Base-by-base conservation (phyloP, 371 early-diverging fungal genomes). In the Circinella minor region DNA sequence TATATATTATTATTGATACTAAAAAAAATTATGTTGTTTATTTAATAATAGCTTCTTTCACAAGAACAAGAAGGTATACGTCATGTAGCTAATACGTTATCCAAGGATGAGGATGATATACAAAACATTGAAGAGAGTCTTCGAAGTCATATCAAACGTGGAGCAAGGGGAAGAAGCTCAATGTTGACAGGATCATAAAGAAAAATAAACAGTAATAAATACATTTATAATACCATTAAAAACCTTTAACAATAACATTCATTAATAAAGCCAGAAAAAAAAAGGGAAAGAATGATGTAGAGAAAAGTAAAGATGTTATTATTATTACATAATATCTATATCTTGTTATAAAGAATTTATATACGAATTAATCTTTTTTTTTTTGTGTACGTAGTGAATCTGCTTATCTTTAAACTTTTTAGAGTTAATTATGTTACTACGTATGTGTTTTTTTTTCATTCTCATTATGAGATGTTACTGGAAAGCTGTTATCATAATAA, bases 11-110 rank as follows among this genome's bases (percentile, higher is more conserved):
- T 43, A 43, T 43, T 9, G 8, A 51, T 51, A 51, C n/a, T 13
- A 3, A 51, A 5, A 13, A 4, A 13, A 34, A 3, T 10, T 11
- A 57, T 57, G 4, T 34, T 18, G 0, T 57, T 34, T 34, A 27
- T 10, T 36, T 20, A 10, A 54, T 51, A 14, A 20, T 48, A 65
- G 65, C 34, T 65, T 17, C 18, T 65, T 14, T 34, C 37, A 17
- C 65, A 65, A 36, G 72, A 72, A 38, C 72, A 72, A 49, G 49
- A 60, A 55, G 72, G 68, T 20, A 47, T 72, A 59, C 68, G 68
- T 27, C 72, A 72, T 61, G 65, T 72, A 10, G 47, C 54, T n/a
- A 65, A 13, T 27, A 60, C 68, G 37, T 36, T 72, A 36, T 48
- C 64, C 11, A 67, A 72, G 46, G 72, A 72, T 61, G 36, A 59